These are phyloP conservation scores for Arthrobotrys musiformis DNA, from an alignment of 2,329 filamentous ascomycete genomes.

Conservation along the genomic window DNA sequence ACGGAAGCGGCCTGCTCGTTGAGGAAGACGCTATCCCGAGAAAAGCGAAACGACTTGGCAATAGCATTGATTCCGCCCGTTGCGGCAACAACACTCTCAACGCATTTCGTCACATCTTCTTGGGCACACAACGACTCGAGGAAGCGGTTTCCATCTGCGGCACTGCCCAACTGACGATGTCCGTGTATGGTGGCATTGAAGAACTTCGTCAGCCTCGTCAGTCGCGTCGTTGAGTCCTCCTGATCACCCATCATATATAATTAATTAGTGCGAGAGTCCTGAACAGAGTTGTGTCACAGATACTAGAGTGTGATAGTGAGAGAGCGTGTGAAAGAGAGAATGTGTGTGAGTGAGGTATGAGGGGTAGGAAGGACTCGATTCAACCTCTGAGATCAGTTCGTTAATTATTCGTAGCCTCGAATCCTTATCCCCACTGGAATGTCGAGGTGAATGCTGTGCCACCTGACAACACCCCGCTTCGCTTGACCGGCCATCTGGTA, in stretches of 20 bases:
- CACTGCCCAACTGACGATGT: conserved; percentile 62
- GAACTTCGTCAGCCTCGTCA: conserved; percentile 61
- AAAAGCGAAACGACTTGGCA: conserved; percentile 64
- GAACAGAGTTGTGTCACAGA: no score
- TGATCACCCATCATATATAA: conserved; percentile 32
- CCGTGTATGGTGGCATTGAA: conserved; percentile 64
- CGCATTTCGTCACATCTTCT: conserved; percentile 63
- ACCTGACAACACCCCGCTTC: conserved; percentile 13
- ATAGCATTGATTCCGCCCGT: conserved; percentile 62
- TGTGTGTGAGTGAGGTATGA: background rate
- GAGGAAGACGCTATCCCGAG: conserved; percentile 64
- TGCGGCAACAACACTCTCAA: conserved; percentile 64
- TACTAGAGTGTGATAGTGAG: no score
- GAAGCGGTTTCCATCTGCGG: conserved; percentile 64
- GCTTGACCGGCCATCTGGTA: conserved; percentile 16
- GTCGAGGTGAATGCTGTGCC: conserved; percentile 14
- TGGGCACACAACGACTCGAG: conserved; percentile 66
- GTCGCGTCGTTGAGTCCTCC: conserved; percentile 37
- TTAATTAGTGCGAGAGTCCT: conserved; percentile 12
- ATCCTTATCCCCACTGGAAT: conserved; percentile 12
- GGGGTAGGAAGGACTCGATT: conserved; percentile 24
- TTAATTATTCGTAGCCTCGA: conserved; percentile 4
- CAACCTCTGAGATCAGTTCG: background rate
- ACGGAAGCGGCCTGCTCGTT: conserved; percentile 62
- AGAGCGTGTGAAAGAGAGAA: conserved; percentile 23